phyloP scores from a whole-genome alignment of 164 flowering plant species.

The Magnolia changhungtana region DNA sequence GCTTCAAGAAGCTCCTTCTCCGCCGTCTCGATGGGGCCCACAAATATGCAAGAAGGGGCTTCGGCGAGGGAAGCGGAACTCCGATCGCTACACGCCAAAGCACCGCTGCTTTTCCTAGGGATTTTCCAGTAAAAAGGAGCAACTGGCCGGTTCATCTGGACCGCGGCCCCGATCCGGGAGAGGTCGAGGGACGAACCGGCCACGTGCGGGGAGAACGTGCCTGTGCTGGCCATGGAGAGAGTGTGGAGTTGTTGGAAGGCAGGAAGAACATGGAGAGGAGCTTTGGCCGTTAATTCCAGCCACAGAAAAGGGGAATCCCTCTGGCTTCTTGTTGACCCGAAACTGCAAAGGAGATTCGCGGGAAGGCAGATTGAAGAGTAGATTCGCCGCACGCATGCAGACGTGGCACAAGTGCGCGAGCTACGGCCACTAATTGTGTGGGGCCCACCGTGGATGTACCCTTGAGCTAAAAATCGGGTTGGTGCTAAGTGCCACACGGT shows the following conservation, averaged over 20 bases:
- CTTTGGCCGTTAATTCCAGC: neutral
- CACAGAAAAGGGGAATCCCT: neutral
- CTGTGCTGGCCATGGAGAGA: constrained; percentile 48
- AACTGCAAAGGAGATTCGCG: neutral
- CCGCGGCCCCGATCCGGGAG: constrained; percentile 12
- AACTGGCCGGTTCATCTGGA: constrained; percentile 20
- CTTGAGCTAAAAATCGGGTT: too few relatives aligned
- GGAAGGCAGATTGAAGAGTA: neutral
- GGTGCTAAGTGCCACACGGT: too few relatives aligned
- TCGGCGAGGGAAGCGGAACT: constrained; percentile 32
- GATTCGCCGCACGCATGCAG: neutral
- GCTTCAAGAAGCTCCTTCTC: constrained; percentile 86
- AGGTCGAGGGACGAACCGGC: constrained; percentile 32
- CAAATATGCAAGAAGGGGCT: constrained; percentile 86
- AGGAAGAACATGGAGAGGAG: neutral
- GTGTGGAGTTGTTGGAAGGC: neutral
- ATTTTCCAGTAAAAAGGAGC: constrained; percentile 34
- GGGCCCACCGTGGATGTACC: too few relatives aligned
- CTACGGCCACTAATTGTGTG: neutral
- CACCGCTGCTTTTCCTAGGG: constrained; percentile 25
- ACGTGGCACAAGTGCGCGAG: neutral
- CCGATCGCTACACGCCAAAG: constrained; percentile 13
- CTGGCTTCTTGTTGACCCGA: neutral
- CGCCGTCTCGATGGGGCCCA: constrained; percentile 86
- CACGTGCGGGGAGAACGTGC: constrained; percentile 36